Base-by-base conservation (phyloP, 371 early-diverging fungal genomes). In the Mucor saturninus region DNA sequence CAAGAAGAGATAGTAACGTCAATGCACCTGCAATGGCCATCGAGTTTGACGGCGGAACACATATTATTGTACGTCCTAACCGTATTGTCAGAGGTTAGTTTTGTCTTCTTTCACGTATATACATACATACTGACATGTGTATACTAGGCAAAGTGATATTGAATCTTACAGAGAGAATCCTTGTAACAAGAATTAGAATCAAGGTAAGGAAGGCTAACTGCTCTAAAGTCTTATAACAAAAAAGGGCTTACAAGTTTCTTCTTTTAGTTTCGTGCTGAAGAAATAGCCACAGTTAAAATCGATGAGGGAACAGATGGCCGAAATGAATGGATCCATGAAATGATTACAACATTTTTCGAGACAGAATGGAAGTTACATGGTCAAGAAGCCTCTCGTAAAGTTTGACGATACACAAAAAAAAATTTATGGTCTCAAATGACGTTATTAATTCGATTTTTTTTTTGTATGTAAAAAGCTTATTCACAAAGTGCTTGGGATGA, bases 401-500 rank as follows among this genome's bases (percentile, higher is more conserved):
- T 21, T 21, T 21, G 21, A 21, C 21, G 21, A 21, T 55, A 29
- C 13, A 46, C n/a, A 15, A 15, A 53, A 42, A 21, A 4, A 5
- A 26, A 5, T 26, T 9, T 21, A 38, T 15, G 46, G 21, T 21
- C 21, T 21, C 21, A 29, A 30, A 60, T 32, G 51, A 42, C 60
- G 51, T 26, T 11, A 26, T 52, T 42, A 42, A 42, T 13, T 38
- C 39, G 39, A 11, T 6, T 4, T 42, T 11, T 42, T 42, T 28
- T 8, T 59, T 53, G 14, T 14, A n/a, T 21, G 21, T 21, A 21
- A 21, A 13, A 31, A 76, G 77, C 77, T 9, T 77, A 69, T 61
- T 74, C 77, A 39, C 77, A 78, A 35, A 51, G 80, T 43, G 76
- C 71, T 46, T 84, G 84, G 84, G 68, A 76, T 26, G 84, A 84